These are phyloP conservation scores for Cylindrotheca fusiformis DNA, from an alignment of 108 stramenopile species.

Conservation along the genomic window DNA sequence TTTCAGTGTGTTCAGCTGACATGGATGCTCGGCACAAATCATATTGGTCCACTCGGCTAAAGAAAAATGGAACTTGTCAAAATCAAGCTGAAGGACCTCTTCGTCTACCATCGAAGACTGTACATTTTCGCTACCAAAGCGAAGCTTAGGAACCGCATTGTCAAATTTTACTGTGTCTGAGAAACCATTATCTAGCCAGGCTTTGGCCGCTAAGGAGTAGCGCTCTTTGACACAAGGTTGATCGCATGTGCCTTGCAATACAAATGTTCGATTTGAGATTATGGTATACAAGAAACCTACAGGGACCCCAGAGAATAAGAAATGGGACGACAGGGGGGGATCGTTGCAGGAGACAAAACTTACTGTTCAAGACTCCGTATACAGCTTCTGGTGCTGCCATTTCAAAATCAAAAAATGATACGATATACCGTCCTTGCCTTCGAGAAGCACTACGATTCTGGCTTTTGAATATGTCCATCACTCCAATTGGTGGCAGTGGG, in stretches of 20 bases:
- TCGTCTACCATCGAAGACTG: too few species aligned
- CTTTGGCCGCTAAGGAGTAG: not conserved
- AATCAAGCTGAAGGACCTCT: not conserved
- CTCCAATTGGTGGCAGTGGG: constrained; percentile 12
- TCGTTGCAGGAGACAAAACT: constrained; percentile 3
- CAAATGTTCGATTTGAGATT: not conserved
- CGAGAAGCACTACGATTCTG: not conserved
- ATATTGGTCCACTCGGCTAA: not conserved
- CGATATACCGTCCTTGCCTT: not conserved
- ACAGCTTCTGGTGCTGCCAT: not conserved
- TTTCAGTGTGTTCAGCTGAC: not conserved
- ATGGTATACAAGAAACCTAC: constrained; percentile 4
- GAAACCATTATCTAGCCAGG: not conserved
- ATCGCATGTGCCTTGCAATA: not conserved
- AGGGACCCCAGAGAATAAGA: not conserved
- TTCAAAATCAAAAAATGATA: not conserved
- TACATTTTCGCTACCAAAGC: too few species aligned
- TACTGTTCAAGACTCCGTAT: constrained; percentile 6
- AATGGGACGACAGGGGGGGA: not conserved
- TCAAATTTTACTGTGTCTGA: not conserved
- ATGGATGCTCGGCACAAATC: not conserved
- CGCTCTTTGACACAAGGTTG: not conserved
- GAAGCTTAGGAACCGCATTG: too few species aligned
- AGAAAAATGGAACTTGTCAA: not conserved
- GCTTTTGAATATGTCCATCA: not conserved